Conservation (phyloP, 768 basidiomycete genomes). For the Tricholoma terreum region DNA sequence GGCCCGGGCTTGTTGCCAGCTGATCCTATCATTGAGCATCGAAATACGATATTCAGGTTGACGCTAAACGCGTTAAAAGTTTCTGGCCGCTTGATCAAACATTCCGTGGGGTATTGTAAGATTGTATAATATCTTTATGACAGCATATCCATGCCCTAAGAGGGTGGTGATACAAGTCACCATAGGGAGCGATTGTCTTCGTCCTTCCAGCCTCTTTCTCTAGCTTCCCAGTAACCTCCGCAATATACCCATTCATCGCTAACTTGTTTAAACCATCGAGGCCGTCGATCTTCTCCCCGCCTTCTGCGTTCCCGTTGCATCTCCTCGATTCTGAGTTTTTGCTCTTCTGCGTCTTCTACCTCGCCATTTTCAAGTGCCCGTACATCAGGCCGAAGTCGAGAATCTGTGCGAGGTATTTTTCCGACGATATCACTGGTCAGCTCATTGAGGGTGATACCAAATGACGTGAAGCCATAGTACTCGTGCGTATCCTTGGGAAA, state of each 20-base stretch:
- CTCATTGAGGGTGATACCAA: constrained; percentile 79
- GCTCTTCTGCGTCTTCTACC: constrained; percentile 63
- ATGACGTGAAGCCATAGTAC: constrained; percentile 82
- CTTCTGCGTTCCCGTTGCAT: constrained; percentile 71
- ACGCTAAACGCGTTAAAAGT: no score
- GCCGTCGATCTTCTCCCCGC: constrained; percentile 52
- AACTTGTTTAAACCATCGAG: constrained; percentile 74
- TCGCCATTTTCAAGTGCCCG: constrained; percentile 79
- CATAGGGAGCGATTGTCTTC: constrained; percentile 52
- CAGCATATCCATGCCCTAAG: no score
- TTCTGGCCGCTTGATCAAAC: not conserved
- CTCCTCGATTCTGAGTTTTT: constrained; percentile 73
- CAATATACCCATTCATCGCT: constrained; percentile 72
- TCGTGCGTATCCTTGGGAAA: constrained; percentile 70
- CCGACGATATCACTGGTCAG: constrained; percentile 62
- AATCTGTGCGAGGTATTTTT: constrained; percentile 77
- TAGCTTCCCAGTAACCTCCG: constrained; percentile 84
- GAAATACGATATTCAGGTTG: not conserved
- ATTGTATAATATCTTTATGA: no score
- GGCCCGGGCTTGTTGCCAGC: no score
- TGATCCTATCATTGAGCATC: no score
- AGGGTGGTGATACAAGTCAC: constrained; percentile 43
- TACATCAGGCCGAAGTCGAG: constrained; percentile 78
- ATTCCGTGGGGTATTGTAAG: not conserved
- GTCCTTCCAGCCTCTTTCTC: constrained; percentile 61